Percentiles rank a stretch among this genome's conserved stretches.
phyloP scores from a whole-genome alignment of 768 basidiomycete species.

The Boletus speciosus region DNA sequence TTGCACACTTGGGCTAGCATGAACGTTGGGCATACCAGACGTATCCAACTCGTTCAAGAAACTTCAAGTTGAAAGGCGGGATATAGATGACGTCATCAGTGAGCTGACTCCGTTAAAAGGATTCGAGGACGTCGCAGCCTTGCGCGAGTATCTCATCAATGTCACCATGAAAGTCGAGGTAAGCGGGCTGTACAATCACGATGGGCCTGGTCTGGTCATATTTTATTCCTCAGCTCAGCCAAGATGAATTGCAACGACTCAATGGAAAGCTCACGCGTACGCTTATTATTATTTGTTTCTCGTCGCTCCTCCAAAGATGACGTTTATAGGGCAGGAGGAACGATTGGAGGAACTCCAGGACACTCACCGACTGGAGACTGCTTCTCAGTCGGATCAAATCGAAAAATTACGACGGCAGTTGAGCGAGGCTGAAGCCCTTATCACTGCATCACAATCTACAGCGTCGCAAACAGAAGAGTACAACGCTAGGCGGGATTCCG shows the following conservation, averaged over 20 bases:
- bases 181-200: slow-evolving; percentile 17
- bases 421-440: slow-evolving; percentile 63
- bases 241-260: slow-evolving; percentile 77
- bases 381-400: slow-evolving; percentile 75
- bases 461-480: slow-evolving; percentile 48
- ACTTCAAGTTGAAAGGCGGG: slow-evolving; percentile 67
- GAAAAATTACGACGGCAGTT: slow-evolving; percentile 67
- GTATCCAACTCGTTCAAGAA: slow-evolving; percentile 75
- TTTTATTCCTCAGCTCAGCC: slow-evolving; percentile 46
- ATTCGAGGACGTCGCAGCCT: slow-evolving; percentile 57
- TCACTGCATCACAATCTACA: slow-evolving; percentile 54
- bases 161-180: slow-evolving; percentile 70
- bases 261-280: slow-evolving; percentile 70
- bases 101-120: slow-evolving; percentile 71
- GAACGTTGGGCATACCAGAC: slow-evolving; percentile 42
- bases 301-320: slow-evolving; percentile 1
- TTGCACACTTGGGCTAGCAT: background rate
- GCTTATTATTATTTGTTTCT: slow-evolving; percentile 19
- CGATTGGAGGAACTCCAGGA: slow-evolving; percentile 83
- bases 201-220: background rate
- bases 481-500: slow-evolving; percentile 46
- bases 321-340: slow-evolving; percentile 68
- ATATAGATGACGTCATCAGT: slow-evolving; percentile 63
- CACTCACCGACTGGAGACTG: slow-evolving; percentile 73
- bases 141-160: slow-evolving; percentile 72